Evolutionary conservation across 2,329 filamentous ascomycete species (phyloP).

Genomic region (Aspergillus fructus): DNA sequence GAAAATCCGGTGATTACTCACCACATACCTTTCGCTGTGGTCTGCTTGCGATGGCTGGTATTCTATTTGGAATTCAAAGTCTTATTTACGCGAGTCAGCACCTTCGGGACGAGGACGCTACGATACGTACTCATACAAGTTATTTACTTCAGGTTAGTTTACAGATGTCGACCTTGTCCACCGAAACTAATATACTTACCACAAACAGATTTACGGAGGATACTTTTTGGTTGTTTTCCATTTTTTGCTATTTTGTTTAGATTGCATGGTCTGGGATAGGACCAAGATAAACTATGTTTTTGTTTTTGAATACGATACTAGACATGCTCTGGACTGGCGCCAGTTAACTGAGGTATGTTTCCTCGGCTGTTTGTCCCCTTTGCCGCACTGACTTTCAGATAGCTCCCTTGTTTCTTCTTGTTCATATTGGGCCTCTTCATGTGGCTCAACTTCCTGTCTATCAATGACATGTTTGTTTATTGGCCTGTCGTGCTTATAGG

Average conservation of each 20-base stretch:
- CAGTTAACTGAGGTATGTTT: conserved; percentile 69
- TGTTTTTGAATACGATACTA: conserved; percentile 92
- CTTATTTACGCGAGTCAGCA: conserved; percentile 58
- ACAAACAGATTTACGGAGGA: conserved; percentile 75
- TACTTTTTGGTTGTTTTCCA: conserved; percentile 84
- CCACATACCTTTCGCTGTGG: conserved; percentile 61
- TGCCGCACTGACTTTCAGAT: conserved; percentile 16
- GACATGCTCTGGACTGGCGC: conserved; percentile 85
- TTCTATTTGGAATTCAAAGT: conserved; percentile 66
- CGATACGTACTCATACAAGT: conserved; percentile 55
- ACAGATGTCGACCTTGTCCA: background rate
- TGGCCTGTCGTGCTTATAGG: conserved; percentile 80
- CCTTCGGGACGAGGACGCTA: conserved; percentile 52
- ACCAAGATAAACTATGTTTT: conserved; percentile 95
- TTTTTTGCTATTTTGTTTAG: conserved; percentile 78
- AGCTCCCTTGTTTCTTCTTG: conserved; percentile 80
- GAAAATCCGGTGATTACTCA: conserved; percentile 60
- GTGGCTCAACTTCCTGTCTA: conserved; percentile 84
- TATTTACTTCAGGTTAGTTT: conserved; percentile 66
- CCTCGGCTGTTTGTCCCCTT: background rate
- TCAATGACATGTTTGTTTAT: conserved; percentile 71
- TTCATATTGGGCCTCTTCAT: conserved; percentile 73
- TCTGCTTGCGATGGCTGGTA: conserved; percentile 66
- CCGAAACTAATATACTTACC: conserved; percentile 21
- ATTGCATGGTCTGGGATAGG: conserved; percentile 77